Conservation (phyloP, 768 basidiomycete genomes). For the Suillus subluteus region DNA sequence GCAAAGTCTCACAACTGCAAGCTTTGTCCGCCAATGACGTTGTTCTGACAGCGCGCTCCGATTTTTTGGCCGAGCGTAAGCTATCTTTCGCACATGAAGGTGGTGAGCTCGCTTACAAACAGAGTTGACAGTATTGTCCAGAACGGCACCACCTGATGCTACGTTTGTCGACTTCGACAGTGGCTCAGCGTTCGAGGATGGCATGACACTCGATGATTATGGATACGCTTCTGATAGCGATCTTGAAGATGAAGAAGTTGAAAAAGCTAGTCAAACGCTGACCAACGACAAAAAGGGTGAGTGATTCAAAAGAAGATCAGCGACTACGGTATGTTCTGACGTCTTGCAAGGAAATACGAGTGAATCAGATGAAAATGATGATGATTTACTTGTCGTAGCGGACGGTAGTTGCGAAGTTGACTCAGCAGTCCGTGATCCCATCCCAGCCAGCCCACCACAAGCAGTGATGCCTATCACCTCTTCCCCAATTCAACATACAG, state of each 20-base stretch:
- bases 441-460: neutral
- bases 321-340: neutral
- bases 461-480: constrained; percentile 13
- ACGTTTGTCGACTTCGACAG: constrained; percentile 21
- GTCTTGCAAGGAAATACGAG: constrained; percentile 15
- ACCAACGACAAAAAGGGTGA: neutral
- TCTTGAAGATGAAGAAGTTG: constrained; percentile 31
- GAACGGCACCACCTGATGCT: constrained; percentile 14
- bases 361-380: constrained; percentile 6
- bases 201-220: constrained; percentile 25
- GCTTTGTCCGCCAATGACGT: constrained; percentile 32
- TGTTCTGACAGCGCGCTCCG: constrained; percentile 28
- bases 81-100: too few species aligned
- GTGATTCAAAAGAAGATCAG: neutral
- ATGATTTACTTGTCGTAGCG: neutral
- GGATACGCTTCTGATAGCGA: constrained; percentile 40
- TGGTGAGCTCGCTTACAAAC: neutral
- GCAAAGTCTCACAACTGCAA: constrained; percentile 23
- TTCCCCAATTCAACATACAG: neutral
- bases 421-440: neutral
- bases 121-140: constrained; percentile 20
- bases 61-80: constrained; percentile 34
- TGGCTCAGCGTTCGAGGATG: constrained; percentile 13
- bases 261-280: neutral
- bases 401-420: constrained; percentile 15